Percentiles rank a stretch among this genome's conserved stretches.
Conservation (phyloP, 2,329 filamentous ascomycete genomes). For the Neofusicoccum umdonicola region DNA sequence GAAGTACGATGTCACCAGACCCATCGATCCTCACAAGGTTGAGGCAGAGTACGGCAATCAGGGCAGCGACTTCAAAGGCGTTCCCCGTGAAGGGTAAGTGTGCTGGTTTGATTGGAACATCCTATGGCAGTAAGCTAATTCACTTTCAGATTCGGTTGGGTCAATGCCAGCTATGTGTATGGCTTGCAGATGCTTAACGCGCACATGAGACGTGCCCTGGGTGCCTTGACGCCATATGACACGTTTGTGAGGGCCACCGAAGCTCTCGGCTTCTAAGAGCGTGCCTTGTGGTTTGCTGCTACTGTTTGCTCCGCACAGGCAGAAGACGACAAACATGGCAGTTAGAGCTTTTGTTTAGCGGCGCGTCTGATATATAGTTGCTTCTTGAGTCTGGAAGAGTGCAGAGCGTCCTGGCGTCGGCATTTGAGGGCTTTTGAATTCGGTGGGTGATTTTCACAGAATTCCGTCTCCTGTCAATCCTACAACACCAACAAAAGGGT, state of each 20-base stretch:
- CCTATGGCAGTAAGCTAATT: constrained; percentile 25
- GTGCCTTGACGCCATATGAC: constrained; percentile 82
- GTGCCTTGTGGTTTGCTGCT: not conserved
- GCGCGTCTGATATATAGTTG: not conserved
- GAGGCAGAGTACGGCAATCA: constrained; percentile 98
- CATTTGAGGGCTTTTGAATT: not conserved
- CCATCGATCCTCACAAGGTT: constrained; percentile 86
- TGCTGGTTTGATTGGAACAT: not conserved
- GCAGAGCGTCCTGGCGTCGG: not conserved
- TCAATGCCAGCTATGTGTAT: constrained; percentile 96
- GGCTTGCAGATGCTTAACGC: constrained; percentile 84
- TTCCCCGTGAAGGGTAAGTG: constrained; percentile 90
- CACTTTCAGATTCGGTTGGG: constrained; percentile 81
- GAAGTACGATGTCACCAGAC: constrained; percentile 94
- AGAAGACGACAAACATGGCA: not conserved
- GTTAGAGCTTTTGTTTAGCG: not conserved
- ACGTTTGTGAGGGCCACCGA: constrained; percentile 69
- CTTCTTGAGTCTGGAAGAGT: not conserved
- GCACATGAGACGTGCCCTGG: constrained; percentile 84
- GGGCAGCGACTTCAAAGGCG: constrained; percentile 90
- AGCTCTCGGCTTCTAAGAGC: constrained; percentile 28
- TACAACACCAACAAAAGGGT: not conserved
- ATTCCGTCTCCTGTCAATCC: not conserved
- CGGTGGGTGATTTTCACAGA: not conserved
- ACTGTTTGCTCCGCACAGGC: not conserved